Evolutionary conservation across 1,139 yeast genomes (phyloP), one percentile per base, ranked within the genome.

Genomic region (Blastobotrys apis): DNA sequence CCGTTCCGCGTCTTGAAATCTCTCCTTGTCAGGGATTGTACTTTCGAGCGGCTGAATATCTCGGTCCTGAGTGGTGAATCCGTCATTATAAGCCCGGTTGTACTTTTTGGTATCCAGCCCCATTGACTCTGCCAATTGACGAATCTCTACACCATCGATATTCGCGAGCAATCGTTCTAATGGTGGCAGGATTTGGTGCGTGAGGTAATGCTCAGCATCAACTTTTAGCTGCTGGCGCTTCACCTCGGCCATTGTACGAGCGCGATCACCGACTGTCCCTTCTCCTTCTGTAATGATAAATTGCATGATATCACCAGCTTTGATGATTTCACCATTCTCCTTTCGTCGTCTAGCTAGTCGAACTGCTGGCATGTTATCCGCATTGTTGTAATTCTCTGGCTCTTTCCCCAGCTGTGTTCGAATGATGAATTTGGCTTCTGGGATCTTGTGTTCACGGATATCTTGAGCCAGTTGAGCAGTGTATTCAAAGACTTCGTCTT

Each of bases 291-390:
- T 80, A 33, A 92, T 81, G 30, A 92, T 84, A 67, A 75, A 94
- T 0, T 96, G 84, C 44, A 94, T 82, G 39, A 94, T 97, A 58
- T 84, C 84, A 25, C 95, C 96, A 1, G 94, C 92, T 53, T 82
- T 82, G 47, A 94, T 77, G 33, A 84, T 81, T 56, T 87, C 90
- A 30, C 97, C 97, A 53, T 79, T 80, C 9, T 75, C 77, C 53
- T 85, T 72, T 63, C 87, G 73, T 55, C 94, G 75, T 50, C 86
- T 70, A 0, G 97, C 99, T 33, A 88, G 97, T 62, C 84, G 94
- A 12, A 94, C 96, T 26, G 90, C 88, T 2, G 98, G 96, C 90
- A 86, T 84, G 57, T 84, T 84, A 15, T 44, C 43, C n/a, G 42
- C 31, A 20, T 88, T 94, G 16, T 55, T 59, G 50, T 71, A 71